Evolutionary conservation across 345 rosid species (phyloP).

Genomic region (Arabidopsis suecica): DNA sequence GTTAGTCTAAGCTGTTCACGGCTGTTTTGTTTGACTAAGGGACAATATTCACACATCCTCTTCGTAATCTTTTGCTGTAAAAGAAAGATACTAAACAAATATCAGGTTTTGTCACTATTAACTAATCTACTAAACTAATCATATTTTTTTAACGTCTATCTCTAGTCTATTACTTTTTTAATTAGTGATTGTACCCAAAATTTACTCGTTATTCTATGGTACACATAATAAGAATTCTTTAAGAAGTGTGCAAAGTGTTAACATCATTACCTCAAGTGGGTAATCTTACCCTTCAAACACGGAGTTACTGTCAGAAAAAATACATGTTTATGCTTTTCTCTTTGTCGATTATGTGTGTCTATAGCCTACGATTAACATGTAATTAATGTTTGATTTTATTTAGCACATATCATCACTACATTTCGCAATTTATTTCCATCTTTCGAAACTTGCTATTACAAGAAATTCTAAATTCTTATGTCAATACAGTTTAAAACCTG

Average conservation of each 20-base stretch:
- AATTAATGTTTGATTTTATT: background rate
- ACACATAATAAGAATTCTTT: slow-evolving; percentile 41
- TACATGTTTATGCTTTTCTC: slow-evolving; percentile 17
- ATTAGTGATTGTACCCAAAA: slow-evolving; percentile 23
- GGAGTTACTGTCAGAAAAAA: slow-evolving; percentile 45
- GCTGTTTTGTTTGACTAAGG: slow-evolving; percentile 48
- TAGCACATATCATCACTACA: background rate
- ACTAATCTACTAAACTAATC: slow-evolving; percentile 34
- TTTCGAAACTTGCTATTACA: background rate
- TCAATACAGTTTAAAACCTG: background rate
- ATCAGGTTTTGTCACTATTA: slow-evolving; percentile 38
- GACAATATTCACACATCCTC: background rate
- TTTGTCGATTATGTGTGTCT: slow-evolving; percentile 22
- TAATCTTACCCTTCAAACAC: slow-evolving; percentile 40
- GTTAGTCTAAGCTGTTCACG: slow-evolving; percentile 38
- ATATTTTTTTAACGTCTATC: slow-evolving; percentile 20
- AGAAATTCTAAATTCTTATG: background rate
- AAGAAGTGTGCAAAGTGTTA: slow-evolving; percentile 41
- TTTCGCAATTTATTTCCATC: background rate
- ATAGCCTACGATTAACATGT: background rate
- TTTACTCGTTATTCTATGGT: slow-evolving; percentile 38
- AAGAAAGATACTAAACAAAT: slow-evolving; percentile 22
- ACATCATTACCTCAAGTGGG: slow-evolving; percentile 45
- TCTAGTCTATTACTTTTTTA: slow-evolving; percentile 19
- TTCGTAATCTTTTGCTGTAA: slow-evolving; percentile 43